Conservation (phyloP, 805 yeast species). For the Zygotorulaspora sp. region DNA sequence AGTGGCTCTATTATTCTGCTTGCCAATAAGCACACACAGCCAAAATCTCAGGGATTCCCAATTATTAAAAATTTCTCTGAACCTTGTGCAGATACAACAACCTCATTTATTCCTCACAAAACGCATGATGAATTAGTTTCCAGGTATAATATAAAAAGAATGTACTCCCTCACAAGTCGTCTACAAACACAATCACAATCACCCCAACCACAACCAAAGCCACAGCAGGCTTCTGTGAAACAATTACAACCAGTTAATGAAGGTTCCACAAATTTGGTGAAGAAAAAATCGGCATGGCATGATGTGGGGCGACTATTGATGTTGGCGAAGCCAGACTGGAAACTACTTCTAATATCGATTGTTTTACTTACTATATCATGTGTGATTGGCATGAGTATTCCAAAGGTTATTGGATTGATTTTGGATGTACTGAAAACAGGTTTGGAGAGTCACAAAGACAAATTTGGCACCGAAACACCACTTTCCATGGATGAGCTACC, state of each 20-base stretch:
- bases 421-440: slow-evolving; percentile 43
- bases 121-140: too few species aligned
- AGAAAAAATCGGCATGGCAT: slow-evolving; percentile 24
- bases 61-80: too few species aligned
- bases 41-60: too few species aligned
- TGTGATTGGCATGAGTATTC: slow-evolving; percentile 48
- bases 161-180: not conserved
- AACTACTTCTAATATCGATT: slow-evolving; percentile 42
- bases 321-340: slow-evolving; percentile 45
- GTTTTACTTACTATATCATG: slow-evolving; percentile 45
- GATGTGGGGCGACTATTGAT: slow-evolving; percentile 41
- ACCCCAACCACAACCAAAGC: too few species aligned
- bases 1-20: not conserved
- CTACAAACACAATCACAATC: not conserved
- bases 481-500: slow-evolving; percentile 32
- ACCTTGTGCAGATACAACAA: too few species aligned
- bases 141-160: not conserved
- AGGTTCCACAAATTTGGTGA: not conserved
- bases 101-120: too few species aligned
- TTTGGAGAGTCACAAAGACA: slow-evolving; percentile 21
- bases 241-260: not conserved
- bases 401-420: slow-evolving; percentile 53
- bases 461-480: slow-evolving; percentile 22
- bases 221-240: not conserved
- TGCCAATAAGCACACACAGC: too few species aligned